These are phyloP conservation scores for Kwoniella dejecticola DNA, from an alignment of 768 basidiomycete genomes.

Conservation along the genomic window DNA sequence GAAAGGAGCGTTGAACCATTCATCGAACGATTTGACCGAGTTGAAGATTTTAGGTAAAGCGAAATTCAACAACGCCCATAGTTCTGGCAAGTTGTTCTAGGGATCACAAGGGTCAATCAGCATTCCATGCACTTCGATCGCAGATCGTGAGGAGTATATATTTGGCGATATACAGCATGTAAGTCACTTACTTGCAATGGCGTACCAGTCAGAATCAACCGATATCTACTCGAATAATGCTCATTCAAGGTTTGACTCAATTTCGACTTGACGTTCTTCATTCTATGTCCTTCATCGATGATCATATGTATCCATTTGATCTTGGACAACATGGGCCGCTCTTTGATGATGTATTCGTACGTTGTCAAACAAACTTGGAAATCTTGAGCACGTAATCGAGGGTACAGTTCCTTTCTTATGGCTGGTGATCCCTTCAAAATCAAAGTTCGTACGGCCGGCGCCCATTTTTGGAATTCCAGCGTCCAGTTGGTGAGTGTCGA, in stretches of 20 bases:
- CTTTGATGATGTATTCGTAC: conserved; percentile 97
- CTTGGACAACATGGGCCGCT: conserved; percentile 83
- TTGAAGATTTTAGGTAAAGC: conserved; percentile 90
- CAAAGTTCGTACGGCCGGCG: conserved; percentile 73
- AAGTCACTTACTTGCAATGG: conserved; percentile 67
- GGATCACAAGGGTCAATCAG: neutral
- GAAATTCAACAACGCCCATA: conserved; percentile 59
- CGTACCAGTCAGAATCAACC: conserved; percentile 92
- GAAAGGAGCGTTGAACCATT: conserved; percentile 99
- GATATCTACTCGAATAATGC: conserved; percentile 88
- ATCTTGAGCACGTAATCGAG: conserved; percentile 69
- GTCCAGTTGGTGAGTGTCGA: conserved; percentile 98
- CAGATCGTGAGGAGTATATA: too few species aligned
- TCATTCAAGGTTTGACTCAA: conserved; percentile 85
- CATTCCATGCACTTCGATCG: neutral
- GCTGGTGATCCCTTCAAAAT: conserved; percentile 90
- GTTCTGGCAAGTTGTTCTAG: conserved; percentile 56
- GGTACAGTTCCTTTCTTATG: conserved; percentile 75
- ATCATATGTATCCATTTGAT: conserved; percentile 98
- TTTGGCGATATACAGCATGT: too few species aligned
- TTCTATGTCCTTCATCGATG: conserved; percentile 96
- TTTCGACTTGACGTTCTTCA: conserved; percentile 94
- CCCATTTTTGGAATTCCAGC: conserved; percentile 97
- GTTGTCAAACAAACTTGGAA: conserved; percentile 94
- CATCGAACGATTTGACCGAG: conserved; percentile 98